phyloP scores from a whole-genome alignment of 176 grass and related monocot species.

The Stipa capillata region DNA sequence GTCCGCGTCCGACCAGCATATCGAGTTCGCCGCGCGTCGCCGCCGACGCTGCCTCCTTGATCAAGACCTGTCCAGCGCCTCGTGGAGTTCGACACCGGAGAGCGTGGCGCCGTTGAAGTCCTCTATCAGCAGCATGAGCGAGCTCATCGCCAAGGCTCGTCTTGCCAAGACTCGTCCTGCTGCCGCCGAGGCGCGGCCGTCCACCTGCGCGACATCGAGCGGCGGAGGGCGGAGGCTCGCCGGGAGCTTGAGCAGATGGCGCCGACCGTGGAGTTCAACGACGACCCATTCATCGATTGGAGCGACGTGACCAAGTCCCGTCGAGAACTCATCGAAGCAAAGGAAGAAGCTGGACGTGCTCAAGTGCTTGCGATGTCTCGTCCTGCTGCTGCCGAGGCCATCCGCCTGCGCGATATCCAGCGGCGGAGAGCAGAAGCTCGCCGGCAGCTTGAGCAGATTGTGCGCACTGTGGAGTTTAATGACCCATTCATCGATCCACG shows the following conservation, averaged over 20 bases:
- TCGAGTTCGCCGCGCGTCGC: not conserved
- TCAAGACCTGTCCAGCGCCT: not conserved
- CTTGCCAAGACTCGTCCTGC: not conserved
- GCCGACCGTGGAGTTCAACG: too few relatives aligned
- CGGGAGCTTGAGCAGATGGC: too few relatives aligned
- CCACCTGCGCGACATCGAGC: too few relatives aligned
- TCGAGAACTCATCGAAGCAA: not conserved
- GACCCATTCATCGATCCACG: too few relatives aligned
- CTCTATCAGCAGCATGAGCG: not conserved
- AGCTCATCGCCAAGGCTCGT: not conserved
- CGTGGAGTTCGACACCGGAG: not conserved
- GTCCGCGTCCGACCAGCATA: not conserved
- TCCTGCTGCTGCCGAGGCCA: too few relatives aligned
- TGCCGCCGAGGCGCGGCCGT: too few relatives aligned
- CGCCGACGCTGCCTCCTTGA: not conserved
- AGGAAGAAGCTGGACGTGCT: not conserved
- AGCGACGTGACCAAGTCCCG: not conserved
- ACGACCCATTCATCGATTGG: not conserved
- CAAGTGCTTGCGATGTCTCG: not conserved
- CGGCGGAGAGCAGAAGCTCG: too few relatives aligned
- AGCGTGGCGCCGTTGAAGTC: not conserved
- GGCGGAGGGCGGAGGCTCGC: too few relatives aligned
- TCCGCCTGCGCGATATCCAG: too few relatives aligned
- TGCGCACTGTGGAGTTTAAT: too few relatives aligned
- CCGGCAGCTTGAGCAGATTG: too few relatives aligned